A percentile compares a stretch with the other conserved stretches of the same genome.
phyloP scores from a whole-genome alignment of 768 basidiomycete genomes.

The Rubroboletus satanas region DNA sequence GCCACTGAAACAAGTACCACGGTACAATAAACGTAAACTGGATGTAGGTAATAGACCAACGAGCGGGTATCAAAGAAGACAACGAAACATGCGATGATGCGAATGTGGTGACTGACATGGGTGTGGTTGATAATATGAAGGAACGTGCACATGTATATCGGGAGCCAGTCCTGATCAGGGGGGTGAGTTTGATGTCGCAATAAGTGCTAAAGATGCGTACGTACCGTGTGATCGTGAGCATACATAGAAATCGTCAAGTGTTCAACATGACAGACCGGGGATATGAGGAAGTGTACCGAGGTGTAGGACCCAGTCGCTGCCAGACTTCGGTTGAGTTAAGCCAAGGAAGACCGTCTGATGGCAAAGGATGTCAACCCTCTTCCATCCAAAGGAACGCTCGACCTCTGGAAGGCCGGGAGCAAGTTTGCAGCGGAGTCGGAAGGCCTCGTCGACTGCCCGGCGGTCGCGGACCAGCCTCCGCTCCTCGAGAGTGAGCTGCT shows the following conservation, averaged over 20 bases:
- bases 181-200: neutral
- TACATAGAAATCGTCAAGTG: constrained; percentile 7
- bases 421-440: constrained; percentile 45
- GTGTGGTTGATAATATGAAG: constrained; percentile 12
- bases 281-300: constrained; percentile 17
- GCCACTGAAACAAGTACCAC: constrained; percentile 5
- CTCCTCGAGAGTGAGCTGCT: constrained; percentile 45
- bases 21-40: constrained; percentile 11
- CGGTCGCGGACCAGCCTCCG: constrained; percentile 30
- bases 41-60: constrained; percentile 6
- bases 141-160: constrained; percentile 14
- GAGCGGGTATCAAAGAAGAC: constrained; percentile 8
- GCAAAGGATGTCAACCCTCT: constrained; percentile 52
- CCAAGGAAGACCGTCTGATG: constrained; percentile 54
- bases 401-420: constrained; percentile 37
- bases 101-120: constrained; percentile 9
- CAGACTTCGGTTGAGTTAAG: constrained; percentile 37
- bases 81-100: constrained; percentile 15
- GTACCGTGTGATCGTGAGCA: constrained; percentile 15
- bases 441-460: constrained; percentile 38
- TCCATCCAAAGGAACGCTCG: constrained; percentile 46
- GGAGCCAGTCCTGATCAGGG: constrained; percentile 23
- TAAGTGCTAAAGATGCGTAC: neutral
- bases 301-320: constrained; percentile 36
- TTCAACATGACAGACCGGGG: constrained; percentile 9